These are phyloP conservation scores for Backusella australiensis DNA, from an alignment of 192 early-diverging fungal genomes.

Conservation along the genomic window DNA sequence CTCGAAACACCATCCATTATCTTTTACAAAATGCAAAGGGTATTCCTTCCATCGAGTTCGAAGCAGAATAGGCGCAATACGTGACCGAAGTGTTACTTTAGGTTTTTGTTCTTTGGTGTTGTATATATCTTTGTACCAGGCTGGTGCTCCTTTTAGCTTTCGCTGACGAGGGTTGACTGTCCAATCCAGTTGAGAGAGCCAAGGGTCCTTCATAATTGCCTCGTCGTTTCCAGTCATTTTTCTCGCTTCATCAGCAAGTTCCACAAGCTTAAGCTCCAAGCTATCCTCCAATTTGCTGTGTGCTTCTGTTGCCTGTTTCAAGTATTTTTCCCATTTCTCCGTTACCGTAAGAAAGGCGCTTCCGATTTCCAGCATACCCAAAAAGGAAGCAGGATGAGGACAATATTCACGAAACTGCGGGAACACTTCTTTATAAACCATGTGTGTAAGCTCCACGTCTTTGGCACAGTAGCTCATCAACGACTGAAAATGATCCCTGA, in stretches of 20 bases:
- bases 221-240: slow-evolving; percentile 17
- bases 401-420: slow-evolving; percentile 76
- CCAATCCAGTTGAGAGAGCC: slow-evolving; percentile 85
- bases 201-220: slow-evolving; percentile 64
- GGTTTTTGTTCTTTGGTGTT: slow-evolving; percentile 52
- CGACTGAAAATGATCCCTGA: slow-evolving; percentile 60
- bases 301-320: slow-evolving; percentile 54
- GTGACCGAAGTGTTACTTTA: slow-evolving; percentile 67
- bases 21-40: slow-evolving; percentile 68
- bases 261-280: slow-evolving; percentile 45
- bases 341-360: slow-evolving; percentile 80
- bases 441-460: slow-evolving; percentile 80
- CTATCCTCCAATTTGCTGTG: slow-evolving; percentile 50
- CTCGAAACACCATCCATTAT: slow-evolving; percentile 82
- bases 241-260: slow-evolving; percentile 40
- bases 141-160: slow-evolving; percentile 56
- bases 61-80: slow-evolving; percentile 79
- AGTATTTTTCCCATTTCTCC: slow-evolving; percentile 76
- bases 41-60: slow-evolving; percentile 79
- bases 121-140: slow-evolving; percentile 86
- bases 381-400: slow-evolving; percentile 93
- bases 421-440: slow-evolving; percentile 66
- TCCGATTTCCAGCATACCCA: slow-evolving; percentile 87
- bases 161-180: slow-evolving; percentile 42
- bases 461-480: slow-evolving; percentile 82